Evolutionary conservation across 1,139 yeast genomes (phyloP).

Genomic region (Zygosaccharomyces pseudobailii): DNA sequence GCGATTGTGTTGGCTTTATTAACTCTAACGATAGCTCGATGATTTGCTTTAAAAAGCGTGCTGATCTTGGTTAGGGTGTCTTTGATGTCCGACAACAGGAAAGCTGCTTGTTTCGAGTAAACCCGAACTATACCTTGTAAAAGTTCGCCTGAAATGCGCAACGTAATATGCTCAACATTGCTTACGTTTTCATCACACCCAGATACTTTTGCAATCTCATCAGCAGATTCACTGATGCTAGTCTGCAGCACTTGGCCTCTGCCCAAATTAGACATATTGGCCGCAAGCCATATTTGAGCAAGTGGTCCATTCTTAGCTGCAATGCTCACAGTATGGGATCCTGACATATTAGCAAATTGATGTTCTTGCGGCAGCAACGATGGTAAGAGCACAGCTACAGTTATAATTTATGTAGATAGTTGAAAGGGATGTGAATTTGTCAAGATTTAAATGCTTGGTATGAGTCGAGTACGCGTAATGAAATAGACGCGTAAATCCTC

Average conservation of each 20-base stretch:
- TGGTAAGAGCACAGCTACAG: not conserved
- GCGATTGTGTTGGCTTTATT: conserved; percentile 49
- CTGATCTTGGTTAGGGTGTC: conserved; percentile 73
- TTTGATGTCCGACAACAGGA: conserved; percentile 76
- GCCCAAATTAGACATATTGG: conserved; percentile 74
- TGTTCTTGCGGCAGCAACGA: not conserved
- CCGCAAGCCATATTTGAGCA: conserved; percentile 92
- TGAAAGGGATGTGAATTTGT: not conserved
- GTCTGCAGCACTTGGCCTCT: conserved; percentile 73
- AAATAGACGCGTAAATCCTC: conserved; percentile 2
- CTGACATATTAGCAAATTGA: not conserved
- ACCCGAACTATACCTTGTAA: conserved; percentile 85
- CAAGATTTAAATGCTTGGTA: not conserved
- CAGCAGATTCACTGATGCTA: conserved; percentile 63
- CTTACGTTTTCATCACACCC: conserved; percentile 15
- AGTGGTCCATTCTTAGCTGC: conserved; percentile 68
- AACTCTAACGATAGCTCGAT: conserved; percentile 34
- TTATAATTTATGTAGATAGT: not conserved
- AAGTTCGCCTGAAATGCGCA: conserved; percentile 83
- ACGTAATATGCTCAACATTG: conserved; percentile 52
- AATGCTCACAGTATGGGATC: conserved; percentile 17
- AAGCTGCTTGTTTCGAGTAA: conserved; percentile 80
- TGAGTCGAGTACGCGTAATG: not conserved
- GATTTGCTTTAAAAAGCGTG: conserved; percentile 57
- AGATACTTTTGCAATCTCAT: conserved; percentile 43